Percentiles rank a stretch among this genome's conserved stretches.
Conservation (phyloP, 2,329 filamentous ascomycete species). For the Apiospora arundinis region DNA sequence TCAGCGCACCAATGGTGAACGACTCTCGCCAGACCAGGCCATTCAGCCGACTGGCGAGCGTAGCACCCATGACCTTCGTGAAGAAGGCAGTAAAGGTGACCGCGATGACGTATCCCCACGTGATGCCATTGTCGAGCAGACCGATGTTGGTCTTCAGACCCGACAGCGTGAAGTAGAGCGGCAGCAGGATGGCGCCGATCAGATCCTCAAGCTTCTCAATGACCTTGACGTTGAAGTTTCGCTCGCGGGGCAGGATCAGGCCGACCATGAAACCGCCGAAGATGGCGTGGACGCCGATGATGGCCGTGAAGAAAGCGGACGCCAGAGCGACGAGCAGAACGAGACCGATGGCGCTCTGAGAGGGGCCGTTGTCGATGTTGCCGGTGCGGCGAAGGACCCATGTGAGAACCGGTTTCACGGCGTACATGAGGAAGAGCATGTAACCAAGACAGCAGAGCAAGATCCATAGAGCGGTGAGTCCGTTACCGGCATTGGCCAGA, state of each 20-base stretch:
- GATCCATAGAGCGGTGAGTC: conserved; percentile 84
- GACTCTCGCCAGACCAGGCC: conserved; percentile 91
- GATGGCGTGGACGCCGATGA: conserved; percentile 93
- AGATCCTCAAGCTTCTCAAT: conserved; percentile 96
- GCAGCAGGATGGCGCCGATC: conserved; percentile 81
- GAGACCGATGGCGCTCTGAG: conserved; percentile 81
- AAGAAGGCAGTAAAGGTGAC: conserved; percentile 82
- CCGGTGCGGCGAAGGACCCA: conserved; percentile 77
- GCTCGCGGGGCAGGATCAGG: conserved; percentile 87
- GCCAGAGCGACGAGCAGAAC: conserved; percentile 80
- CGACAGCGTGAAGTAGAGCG: conserved; percentile 92
- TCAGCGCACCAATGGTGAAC: conserved; percentile 84
- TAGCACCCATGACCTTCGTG: conserved; percentile 84
- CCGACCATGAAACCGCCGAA: conserved; percentile 93
- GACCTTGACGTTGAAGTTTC: conserved; percentile 87
- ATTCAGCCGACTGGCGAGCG: conserved; percentile 75
- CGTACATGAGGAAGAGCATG: conserved; percentile 75
- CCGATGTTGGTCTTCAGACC: conserved; percentile 89
- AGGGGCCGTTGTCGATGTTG: conserved; percentile 85
- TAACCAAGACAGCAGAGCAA: conserved; percentile 78
- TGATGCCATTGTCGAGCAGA: conserved; percentile 78
- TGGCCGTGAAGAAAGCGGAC: conserved; percentile 69
- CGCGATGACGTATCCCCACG: conserved; percentile 91
- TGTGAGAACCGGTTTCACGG: conserved; percentile 75
- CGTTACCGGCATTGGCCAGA: conserved; percentile 85